phyloP scores from a whole-genome alignment of 306 rosid species.

The Pyrus bretschneideri region DNA sequence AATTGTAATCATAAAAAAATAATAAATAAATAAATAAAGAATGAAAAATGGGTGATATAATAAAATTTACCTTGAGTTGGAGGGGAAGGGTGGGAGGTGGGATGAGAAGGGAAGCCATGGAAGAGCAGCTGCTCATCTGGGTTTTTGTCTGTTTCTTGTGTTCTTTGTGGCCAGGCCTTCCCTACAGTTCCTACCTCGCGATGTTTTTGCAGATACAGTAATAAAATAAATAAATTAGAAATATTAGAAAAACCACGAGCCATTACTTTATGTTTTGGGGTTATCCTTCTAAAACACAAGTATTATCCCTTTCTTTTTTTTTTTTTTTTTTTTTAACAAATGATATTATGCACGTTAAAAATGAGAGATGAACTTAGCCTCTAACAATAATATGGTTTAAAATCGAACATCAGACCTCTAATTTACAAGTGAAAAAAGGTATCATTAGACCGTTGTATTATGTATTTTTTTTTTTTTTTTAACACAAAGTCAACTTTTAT shows the following conservation, averaged over 20 bases:
- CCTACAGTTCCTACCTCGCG: constrained; percentile 19
- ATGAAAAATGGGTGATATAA: background rate
- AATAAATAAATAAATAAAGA: background rate
- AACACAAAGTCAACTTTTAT: too few species aligned
- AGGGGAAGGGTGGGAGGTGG: constrained; percentile 31
- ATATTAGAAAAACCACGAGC: background rate
- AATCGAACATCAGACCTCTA: too few species aligned
- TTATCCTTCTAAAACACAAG: too few species aligned
- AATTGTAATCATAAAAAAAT: background rate
- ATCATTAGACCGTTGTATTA: too few species aligned
- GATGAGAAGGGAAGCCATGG: constrained; percentile 65
- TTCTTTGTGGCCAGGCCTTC: background rate
- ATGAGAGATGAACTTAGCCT: too few species aligned
- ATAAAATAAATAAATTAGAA: background rate
- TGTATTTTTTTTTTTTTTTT: too few species aligned
- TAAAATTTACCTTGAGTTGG: constrained; percentile 41
- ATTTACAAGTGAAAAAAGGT: too few species aligned
- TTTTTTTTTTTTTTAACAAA: too few species aligned
- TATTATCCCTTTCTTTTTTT: too few species aligned
- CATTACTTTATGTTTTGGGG: background rate
- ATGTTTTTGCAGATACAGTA: background rate
- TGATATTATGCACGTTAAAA: too few species aligned
- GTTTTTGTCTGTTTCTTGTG: background rate
- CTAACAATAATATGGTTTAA: too few species aligned
- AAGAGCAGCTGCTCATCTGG: constrained; percentile 20